A percentile compares a stretch with the other conserved stretches of the same genome.
These are phyloP conservation scores for Asclepias syriaca DNA, from an alignment of 257 asterid species.

Conservation along the genomic window DNA sequence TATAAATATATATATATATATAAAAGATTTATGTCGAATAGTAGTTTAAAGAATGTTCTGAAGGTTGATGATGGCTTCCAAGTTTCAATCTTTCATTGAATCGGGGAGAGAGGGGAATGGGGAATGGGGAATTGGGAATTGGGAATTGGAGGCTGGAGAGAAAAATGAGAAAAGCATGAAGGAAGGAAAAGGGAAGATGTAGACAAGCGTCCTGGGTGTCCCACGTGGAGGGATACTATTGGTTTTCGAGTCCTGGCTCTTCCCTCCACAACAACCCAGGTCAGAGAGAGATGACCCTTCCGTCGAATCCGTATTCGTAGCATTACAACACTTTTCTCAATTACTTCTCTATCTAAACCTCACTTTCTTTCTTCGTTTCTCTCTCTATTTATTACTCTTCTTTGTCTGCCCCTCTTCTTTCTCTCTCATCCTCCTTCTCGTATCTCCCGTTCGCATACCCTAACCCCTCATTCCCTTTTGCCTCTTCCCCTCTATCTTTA, in stretches of 20 bases:
- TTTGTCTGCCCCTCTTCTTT: conserved; percentile 34
- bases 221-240: conserved; percentile 55
- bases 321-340: conserved; percentile 23
- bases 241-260: conserved; percentile 51
- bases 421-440: conserved; percentile 52
- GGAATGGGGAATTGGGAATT: not conserved
- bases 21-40: too few relatives aligned
- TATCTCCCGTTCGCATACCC: conserved; percentile 45
- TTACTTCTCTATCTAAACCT: conserved; percentile 34
- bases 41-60: not conserved
- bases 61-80: not conserved
- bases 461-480: conserved; percentile 41
- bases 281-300: conserved; percentile 43
- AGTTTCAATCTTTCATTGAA: not conserved
- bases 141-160: not conserved
- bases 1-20: not conserved
- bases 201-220: conserved; percentile 43
- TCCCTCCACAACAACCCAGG: conserved; percentile 29
- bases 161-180: conserved; percentile 14
- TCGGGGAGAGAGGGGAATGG: not conserved
- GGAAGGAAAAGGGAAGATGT: conserved; percentile 30
- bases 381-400: conserved; percentile 35
- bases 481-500: conserved; percentile 20
- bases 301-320: conserved; percentile 59
- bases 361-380: conserved; percentile 27